Percentiles rank a stretch among this genome's conserved stretches.
phyloP scores from a whole-genome alignment of 2,329 filamentous ascomycete species.

The Tolypocladium pustulatum region DNA sequence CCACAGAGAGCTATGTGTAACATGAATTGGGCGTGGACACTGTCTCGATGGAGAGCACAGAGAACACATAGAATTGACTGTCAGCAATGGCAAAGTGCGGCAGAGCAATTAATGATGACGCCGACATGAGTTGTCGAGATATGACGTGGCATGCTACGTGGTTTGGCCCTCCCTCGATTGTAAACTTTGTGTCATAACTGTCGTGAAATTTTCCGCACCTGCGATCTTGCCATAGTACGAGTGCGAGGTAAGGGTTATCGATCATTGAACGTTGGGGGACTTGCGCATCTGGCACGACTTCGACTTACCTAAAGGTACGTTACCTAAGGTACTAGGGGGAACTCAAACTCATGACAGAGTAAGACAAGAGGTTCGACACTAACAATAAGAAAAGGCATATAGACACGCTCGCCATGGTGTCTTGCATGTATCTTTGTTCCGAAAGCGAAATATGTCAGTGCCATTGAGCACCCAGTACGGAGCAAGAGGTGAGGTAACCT shows the following conservation, averaged over 20 bases:
- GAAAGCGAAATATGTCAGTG: background rate
- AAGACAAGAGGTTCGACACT: background rate
- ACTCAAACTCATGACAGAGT: background rate
- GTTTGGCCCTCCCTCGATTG: background rate
- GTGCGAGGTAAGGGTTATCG: background rate
- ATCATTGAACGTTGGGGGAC: background rate
- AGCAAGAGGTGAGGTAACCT: no score
- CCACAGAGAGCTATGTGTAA: background rate
- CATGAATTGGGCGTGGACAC: background rate
- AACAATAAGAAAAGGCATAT: background rate
- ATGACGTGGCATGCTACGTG: background rate
- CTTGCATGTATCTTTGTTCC: background rate
- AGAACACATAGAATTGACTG: conserved; percentile 11
- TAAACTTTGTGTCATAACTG: background rate
- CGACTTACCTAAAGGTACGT: background rate
- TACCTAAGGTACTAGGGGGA: no score
- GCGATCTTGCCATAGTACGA: background rate
- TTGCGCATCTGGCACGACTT: background rate
- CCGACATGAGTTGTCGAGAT: background rate
- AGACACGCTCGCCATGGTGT: background rate
- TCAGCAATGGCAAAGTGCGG: conserved; percentile 10
- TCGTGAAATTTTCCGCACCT: background rate
- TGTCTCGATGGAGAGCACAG: background rate
- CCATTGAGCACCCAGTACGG: no score
- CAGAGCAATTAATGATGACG: background rate